Base-by-base conservation (phyloP, 768 basidiomycete genomes). In the Crepidotus variabilis region DNA sequence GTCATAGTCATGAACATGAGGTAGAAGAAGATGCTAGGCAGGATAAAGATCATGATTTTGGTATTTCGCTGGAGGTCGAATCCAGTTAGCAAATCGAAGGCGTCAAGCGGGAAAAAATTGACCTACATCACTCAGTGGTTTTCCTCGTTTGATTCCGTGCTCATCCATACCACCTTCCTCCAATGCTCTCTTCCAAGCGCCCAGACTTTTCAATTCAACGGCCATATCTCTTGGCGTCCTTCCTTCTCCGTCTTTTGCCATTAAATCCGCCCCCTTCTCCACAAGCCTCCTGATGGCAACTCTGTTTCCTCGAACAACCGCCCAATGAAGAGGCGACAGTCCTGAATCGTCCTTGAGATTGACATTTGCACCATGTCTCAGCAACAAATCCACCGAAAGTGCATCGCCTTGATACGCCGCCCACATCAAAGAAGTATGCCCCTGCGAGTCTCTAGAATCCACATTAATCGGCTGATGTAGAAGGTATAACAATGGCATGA, bases 391-490 rank as follows among this genome's bases (percentile, higher is more conserved):
- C 5, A 98, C 94, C 2, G 91, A 93, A 33, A 98, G 82, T 1
- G 94, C 94, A 66, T 99, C 97, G 47, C 97, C 97, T 69, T 99
- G 97, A 71, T 98, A 99, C 8, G 94, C 92, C 5, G 97, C 97
- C 97, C 97, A 99, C 92, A 98, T 97, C 50, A 98, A 79, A 0
- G 92, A 81, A 0, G 96, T 97, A 67, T 98, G 97, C 0, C 97
- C 97, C 64, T 92, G 90, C 1, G 86, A 78, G 69, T 99, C 97
- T 39, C 86, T 82, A 48, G 88, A 88, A 68, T 99, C 97, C 57
- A 98, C 88, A 45, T 85, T 87, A 60, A 99, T 83, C 2, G 95
- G 94, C 68, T 98, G 95, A 67, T 96, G 92, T 6, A 98, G 80
- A 22, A 97, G 77, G 65, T 93, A 95, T 35, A 98, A 76, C 35